Conservation (phyloP, 2,329 filamentous ascomycete species). For the Periconia digitata region DNA sequence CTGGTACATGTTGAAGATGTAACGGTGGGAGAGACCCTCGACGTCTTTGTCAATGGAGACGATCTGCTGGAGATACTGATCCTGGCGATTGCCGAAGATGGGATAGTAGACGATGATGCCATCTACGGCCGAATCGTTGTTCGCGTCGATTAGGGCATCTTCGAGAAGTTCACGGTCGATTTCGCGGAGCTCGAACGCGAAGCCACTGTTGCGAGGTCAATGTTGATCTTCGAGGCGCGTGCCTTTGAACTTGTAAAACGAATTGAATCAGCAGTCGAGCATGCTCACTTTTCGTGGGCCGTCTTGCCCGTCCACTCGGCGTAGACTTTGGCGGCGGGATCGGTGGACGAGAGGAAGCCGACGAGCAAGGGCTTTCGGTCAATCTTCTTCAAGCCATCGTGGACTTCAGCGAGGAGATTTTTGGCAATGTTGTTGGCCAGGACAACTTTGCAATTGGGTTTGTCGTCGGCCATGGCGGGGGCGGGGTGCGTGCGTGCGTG, state of each 20-base stretch:
- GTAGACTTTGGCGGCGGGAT: slow-evolving; percentile 89
- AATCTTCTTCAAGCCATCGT: slow-evolving; percentile 71
- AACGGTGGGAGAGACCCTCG: slow-evolving; percentile 88
- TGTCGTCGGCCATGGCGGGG: slow-evolving; percentile 40
- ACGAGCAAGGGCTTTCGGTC: slow-evolving; percentile 76
- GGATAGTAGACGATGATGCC: slow-evolving; percentile 98
- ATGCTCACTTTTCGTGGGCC: slow-evolving; percentile 85
- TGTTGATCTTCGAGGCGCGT: neutral
- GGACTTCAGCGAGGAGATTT: slow-evolving; percentile 74
- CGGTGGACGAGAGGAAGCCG: slow-evolving; percentile 88
- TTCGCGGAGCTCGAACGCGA: slow-evolving; percentile 81
- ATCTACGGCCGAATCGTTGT: slow-evolving; percentile 74
- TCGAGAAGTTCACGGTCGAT: slow-evolving; percentile 88
- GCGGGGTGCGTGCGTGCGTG: slow-evolving; percentile 1
- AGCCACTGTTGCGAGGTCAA: slow-evolving; percentile 63
- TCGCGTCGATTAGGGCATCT: slow-evolving; percentile 82
- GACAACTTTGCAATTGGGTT: slow-evolving; percentile 81
- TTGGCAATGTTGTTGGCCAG: slow-evolving; percentile 86
- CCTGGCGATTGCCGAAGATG: slow-evolving; percentile 87
- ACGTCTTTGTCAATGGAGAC: slow-evolving; percentile 91
- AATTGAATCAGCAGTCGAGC: slow-evolving; percentile 14
- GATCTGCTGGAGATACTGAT: slow-evolving; percentile 94
- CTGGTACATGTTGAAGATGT: slow-evolving; percentile 99
- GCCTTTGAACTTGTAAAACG: neutral
- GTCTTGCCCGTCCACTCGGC: slow-evolving; percentile 98